phyloP scores from a whole-genome alignment of 495 filamentous ascomycete species.

The Penicillium daleae region DNA sequence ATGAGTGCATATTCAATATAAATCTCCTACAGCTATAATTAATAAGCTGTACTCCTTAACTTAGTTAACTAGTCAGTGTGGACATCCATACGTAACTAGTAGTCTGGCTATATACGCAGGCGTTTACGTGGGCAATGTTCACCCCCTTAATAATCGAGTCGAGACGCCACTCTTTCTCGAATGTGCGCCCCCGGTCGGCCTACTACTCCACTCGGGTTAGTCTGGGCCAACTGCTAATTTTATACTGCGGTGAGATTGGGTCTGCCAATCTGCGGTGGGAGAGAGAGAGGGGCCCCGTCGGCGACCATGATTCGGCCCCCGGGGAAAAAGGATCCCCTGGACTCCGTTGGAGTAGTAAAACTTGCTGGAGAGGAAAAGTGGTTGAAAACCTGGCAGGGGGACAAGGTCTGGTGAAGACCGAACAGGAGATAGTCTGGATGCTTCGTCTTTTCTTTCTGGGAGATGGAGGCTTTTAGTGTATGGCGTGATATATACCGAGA shows the following conservation, averaged over 20 bases:
- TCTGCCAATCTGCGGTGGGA: not conserved
- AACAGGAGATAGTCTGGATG: not conserved
- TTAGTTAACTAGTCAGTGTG: no score
- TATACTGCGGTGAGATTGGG: constrained; percentile 7
- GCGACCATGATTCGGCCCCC: not conserved
- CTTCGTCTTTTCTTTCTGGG: not conserved
- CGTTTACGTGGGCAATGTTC: constrained; percentile 2
- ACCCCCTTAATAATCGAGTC: constrained; percentile 22
- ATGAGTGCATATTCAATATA: no score
- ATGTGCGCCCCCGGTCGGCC: not conserved
- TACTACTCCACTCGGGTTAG: constrained; percentile 17
- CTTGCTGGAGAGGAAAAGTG: not conserved
- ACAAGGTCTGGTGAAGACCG: not conserved
- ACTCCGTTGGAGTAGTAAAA: no score
- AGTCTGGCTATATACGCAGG: not conserved
- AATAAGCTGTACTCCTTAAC: no score
- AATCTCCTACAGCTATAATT: not conserved
- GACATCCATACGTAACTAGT: not conserved
- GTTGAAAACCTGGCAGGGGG: not conserved
- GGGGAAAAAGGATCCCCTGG: not conserved
- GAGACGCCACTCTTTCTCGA: constrained; percentile 11
- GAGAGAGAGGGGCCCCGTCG: not conserved
- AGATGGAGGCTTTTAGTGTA: not conserved
- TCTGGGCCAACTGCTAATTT: constrained; percentile 22
- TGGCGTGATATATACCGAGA: not conserved